Conservation (phyloP, 1,284 basidiomycete species). For the Ceratobasidium sp. region DNA sequence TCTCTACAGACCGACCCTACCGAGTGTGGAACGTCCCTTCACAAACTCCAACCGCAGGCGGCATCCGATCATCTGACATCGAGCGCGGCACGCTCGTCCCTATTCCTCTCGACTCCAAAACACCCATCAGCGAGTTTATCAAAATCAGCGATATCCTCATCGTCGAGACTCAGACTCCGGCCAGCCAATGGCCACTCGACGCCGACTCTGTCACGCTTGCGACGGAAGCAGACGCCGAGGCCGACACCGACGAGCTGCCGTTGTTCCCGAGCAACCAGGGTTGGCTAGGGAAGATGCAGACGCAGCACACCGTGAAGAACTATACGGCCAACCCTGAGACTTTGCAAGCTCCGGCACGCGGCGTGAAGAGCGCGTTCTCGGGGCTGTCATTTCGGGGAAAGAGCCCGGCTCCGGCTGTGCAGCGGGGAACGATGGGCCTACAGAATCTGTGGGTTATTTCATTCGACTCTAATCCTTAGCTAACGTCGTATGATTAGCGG, state of each 20-base stretch:
- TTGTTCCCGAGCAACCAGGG: constrained; percentile 40
- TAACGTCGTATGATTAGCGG: constrained; percentile 64
- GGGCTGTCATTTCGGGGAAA: constrained; percentile 23
- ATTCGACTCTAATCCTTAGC: neutral
- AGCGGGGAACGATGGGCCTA: constrained; percentile 83
- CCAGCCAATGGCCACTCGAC: constrained; percentile 18
- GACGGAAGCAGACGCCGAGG: constrained; percentile 30
- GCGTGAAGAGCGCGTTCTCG: neutral
- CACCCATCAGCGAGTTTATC: constrained; percentile 26
- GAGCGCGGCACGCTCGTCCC: constrained; percentile 25
- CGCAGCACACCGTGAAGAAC: neutral
- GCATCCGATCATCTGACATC: constrained; percentile 8
- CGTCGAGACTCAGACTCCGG: constrained; percentile 18
- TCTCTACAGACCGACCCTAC: constrained; percentile 25
- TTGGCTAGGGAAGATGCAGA: constrained; percentile 40
- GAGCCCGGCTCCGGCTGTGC: constrained; percentile 36
- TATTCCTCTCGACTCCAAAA: constrained; percentile 16
- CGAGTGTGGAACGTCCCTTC: constrained; percentile 48
- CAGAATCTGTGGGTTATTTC: constrained; percentile 79
- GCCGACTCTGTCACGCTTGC: constrained; percentile 12
- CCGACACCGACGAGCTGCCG: constrained; percentile 21
- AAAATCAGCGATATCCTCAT: constrained; percentile 34
- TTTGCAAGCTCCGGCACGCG: constrained; percentile 9
- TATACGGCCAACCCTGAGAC: neutral
- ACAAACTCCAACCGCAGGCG: constrained; percentile 18